Base-by-base conservation (phyloP, 1,284 basidiomycete species). In the Thecaphora thlaspeos region DNA sequence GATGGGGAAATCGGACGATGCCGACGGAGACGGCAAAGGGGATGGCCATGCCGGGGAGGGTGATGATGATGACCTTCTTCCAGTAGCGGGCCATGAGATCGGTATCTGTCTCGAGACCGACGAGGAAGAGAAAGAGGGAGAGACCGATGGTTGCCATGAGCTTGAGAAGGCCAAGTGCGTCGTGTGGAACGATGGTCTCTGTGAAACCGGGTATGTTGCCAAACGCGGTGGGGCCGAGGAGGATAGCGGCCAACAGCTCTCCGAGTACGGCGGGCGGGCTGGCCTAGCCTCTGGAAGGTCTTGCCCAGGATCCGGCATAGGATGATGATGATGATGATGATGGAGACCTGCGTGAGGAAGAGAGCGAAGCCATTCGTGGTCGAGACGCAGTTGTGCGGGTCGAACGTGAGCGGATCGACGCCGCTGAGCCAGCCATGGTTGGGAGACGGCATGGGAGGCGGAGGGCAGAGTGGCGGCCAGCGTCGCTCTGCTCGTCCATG, bases 91-190 rank as follows among this genome's bases (percentile, higher is more conserved):
- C 63, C 56, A 71, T 71, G 21, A 70, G 60, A 8, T 70, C 64
- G 17, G 59, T 64, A 36, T 71, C 69, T 15, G 69, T 71, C 43
- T 71, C 69, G 26, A 71, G 50, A 9, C 69, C 69, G 41, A 71
- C 70, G 21, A 70, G 51, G 14, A 70, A 62, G 19, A 70, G 53
- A 38, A 70, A 70, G n/a, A 64, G 32, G 4, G 62, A 56, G 3
- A 70, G 55, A 4, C 67, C 67, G 39, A 70, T 63, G 43, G 22
- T 49, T 7, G 63, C 54, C 51, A 60, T 60, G 36, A 70, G 58
- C 41, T 59, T 63, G 41, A 70, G 56, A 10, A 68, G 47, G 30
- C 56, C 52, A 36, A 58, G 30, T 4, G 64, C 51, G 21, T 52
- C 32, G 8, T 43, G 49, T 10, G 67, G 64, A 1, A 70, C 43